phyloP scores from a whole-genome alignment of 129 eudicot genomes.

The Helianthus tuberosus region DNA sequence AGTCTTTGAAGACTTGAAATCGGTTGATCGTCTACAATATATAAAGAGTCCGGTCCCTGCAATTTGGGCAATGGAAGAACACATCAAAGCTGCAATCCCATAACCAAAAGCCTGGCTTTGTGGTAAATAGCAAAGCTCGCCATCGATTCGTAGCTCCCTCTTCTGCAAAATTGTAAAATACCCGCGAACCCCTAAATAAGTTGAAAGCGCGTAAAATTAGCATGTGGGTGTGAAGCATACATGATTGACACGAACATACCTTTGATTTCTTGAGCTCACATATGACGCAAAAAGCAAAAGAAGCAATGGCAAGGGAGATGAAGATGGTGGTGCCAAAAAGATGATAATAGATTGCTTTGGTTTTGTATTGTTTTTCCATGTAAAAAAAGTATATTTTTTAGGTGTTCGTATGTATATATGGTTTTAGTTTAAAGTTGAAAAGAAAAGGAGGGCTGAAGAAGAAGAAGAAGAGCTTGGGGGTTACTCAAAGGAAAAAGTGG shows the following conservation, averaged over 20 bases:
- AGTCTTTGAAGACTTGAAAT: constrained; percentile 39
- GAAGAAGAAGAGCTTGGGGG: constrained; percentile 35
- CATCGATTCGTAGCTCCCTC: constrained; percentile 64
- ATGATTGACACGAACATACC: constrained; percentile 37
- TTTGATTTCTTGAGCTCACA: constrained; percentile 72
- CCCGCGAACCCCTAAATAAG: constrained; percentile 16
- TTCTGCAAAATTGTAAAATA: constrained; percentile 40
- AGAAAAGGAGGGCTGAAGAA: not conserved
- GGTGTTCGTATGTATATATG: not conserved
- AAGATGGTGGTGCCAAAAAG: constrained; percentile 25
- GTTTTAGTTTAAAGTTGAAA: not conserved
- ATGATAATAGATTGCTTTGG: constrained; percentile 25
- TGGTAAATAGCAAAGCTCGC: constrained; percentile 62
- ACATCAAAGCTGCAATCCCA: constrained; percentile 64
- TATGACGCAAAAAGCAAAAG: constrained; percentile 63
- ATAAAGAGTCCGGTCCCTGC: constrained; percentile 47
- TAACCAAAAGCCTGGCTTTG: constrained; percentile 57
- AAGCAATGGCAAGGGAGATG: constrained; percentile 45
- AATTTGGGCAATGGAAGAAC: constrained; percentile 49
- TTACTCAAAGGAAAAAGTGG: constrained; percentile 48
- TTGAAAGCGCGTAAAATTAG: not conserved
- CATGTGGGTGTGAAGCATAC: constrained; percentile 1
- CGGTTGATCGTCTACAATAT: constrained; percentile 29
- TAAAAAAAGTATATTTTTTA: constrained; percentile 4
- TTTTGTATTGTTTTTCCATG: constrained; percentile 53